Evolutionary conservation across 495 filamentous ascomycete genomes (phyloP).

Genomic region (Hyaloscypha variabilis): DNA sequence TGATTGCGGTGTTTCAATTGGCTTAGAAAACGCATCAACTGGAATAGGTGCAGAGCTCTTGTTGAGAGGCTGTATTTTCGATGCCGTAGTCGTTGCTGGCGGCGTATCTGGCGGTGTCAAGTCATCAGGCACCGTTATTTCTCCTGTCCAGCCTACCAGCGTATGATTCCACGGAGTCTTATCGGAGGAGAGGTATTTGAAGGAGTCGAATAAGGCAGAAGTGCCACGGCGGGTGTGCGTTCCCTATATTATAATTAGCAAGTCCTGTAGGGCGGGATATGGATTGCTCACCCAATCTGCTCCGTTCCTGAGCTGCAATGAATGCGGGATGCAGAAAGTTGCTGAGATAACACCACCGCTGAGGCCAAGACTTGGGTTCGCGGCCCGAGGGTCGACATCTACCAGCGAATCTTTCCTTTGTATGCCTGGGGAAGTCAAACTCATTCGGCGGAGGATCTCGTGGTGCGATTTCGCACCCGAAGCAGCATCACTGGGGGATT

Average conservation of each 20-base stretch:
- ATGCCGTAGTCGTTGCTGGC: slow-evolving; percentile 42
- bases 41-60: slow-evolving; percentile 74
- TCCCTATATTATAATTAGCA: slow-evolving; percentile 49
- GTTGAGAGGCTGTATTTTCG: slow-evolving; percentile 42
- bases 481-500: slow-evolving; percentile 48
- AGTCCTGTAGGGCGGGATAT: slow-evolving; percentile 28
- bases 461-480: slow-evolving; percentile 56
- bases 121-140: slow-evolving; percentile 64
- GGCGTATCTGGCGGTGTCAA: slow-evolving; percentile 43
- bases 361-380: slow-evolving; percentile 69
- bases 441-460: slow-evolving; percentile 68
- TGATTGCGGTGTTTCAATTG: slow-evolving; percentile 54
- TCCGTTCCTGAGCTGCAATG: slow-evolving; percentile 65
- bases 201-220: slow-evolving; percentile 86
- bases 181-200: slow-evolving; percentile 78
- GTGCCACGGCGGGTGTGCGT: slow-evolving; percentile 77
- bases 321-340: slow-evolving; percentile 83
- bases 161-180: slow-evolving; percentile 82
- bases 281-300: slow-evolving; percentile 68
- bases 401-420: slow-evolving; percentile 51
- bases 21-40: slow-evolving; percentile 57
- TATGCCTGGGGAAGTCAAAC: slow-evolving; percentile 44
- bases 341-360: slow-evolving; percentile 86
- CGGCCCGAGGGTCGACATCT: slow-evolving; percentile 60
- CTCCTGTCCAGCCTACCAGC: slow-evolving; percentile 90